These are phyloP conservation scores for Sugiyamaella smithiae DNA, from an alignment of 805 yeast genomes.

Conservation along the genomic window DNA sequence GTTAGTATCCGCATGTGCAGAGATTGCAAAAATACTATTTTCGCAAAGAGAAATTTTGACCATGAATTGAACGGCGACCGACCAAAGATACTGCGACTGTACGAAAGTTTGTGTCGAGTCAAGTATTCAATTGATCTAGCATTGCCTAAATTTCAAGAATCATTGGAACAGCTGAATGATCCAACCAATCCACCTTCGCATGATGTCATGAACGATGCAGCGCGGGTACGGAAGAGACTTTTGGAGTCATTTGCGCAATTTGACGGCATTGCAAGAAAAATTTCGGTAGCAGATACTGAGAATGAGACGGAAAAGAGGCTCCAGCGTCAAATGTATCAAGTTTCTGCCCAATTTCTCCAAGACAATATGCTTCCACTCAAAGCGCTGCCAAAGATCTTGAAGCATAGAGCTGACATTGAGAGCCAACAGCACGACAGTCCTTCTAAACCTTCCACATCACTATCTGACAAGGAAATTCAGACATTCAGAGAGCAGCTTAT, in stretches of 20 bases:
- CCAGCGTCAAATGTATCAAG: constrained; percentile 54
- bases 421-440: neutral
- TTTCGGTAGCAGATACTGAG: constrained; percentile 36
- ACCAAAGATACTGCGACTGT: constrained; percentile 40
- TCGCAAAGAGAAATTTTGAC: constrained; percentile 51
- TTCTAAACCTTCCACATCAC: constrained; percentile 8
- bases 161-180: constrained; percentile 37
- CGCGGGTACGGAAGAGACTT: constrained; percentile 43
- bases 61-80: constrained; percentile 39
- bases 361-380: constrained; percentile 63
- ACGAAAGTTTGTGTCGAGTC: constrained; percentile 41
- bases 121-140: constrained; percentile 38
- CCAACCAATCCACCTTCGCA: constrained; percentile 33
- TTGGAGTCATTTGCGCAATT: constrained; percentile 50
- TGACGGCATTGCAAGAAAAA: constrained; percentile 48
- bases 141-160: constrained; percentile 45
- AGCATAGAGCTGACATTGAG: constrained; percentile 17
- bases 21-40: constrained; percentile 61
- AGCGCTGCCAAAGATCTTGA: constrained; percentile 49
- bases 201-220: constrained; percentile 37
- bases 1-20: constrained; percentile 58
- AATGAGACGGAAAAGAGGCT: constrained; percentile 46
- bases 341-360: constrained; percentile 61
- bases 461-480: constrained; percentile 39
- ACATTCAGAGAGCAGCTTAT: constrained; percentile 62